A percentile compares a stretch with the other conserved stretches of the same genome.
Evolutionary conservation across 768 basidiomycete genomes (phyloP).

Genomic region (Thelephora ganbajun): DNA sequence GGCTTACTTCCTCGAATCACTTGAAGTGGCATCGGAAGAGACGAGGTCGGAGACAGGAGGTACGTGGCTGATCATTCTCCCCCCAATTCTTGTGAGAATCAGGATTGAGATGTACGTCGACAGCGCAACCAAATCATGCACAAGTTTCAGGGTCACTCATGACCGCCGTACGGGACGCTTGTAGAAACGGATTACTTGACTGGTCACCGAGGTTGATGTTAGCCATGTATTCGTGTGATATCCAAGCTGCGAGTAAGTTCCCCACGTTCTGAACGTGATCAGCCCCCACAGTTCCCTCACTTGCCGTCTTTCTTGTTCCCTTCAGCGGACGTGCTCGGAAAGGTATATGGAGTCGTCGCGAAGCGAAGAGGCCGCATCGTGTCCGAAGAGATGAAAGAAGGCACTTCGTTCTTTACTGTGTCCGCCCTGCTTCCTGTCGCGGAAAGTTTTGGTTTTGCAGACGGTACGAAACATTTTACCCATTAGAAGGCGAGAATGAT

Average conservation of each 20-base stretch:
- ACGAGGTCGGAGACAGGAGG: slow-evolving; percentile 53
- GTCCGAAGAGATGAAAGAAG: slow-evolving; percentile 98
- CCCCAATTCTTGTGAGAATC: neutral
- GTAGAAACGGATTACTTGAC: slow-evolving; percentile 79
- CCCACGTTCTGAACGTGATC: neutral
- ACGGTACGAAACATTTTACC: slow-evolving; percentile 42
- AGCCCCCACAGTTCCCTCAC: slow-evolving; percentile 5
- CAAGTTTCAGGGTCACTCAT: slow-evolving; percentile 88
- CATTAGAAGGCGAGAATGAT: slow-evolving; percentile 1
- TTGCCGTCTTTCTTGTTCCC: slow-evolving; percentile 5
- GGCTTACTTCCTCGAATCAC: slow-evolving; percentile 75
- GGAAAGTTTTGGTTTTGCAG: slow-evolving; percentile 95
- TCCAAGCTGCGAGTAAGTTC: slow-evolving; percentile 86
- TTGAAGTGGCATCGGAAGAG: slow-evolving; percentile 44
- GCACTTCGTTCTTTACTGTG: slow-evolving; percentile 88
- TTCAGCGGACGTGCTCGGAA: slow-evolving; percentile 89
- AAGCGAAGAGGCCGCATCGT: slow-evolving; percentile 84
- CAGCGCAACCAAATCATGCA: slow-evolving; percentile 43
- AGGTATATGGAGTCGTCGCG: slow-evolving; percentile 92
- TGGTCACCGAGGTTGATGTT: slow-evolving; percentile 97
- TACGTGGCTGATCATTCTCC: slow-evolving; percentile 19
- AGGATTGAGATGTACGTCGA: neutral
- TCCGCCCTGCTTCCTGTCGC: slow-evolving; percentile 86
- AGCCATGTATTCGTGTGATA: slow-evolving; percentile 98
- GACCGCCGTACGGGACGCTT: slow-evolving; percentile 79